These are phyloP conservation scores for Phytophthora pseudosyringae DNA, from an alignment of 352 stramenopile genomes.

Conservation along the genomic window DNA sequence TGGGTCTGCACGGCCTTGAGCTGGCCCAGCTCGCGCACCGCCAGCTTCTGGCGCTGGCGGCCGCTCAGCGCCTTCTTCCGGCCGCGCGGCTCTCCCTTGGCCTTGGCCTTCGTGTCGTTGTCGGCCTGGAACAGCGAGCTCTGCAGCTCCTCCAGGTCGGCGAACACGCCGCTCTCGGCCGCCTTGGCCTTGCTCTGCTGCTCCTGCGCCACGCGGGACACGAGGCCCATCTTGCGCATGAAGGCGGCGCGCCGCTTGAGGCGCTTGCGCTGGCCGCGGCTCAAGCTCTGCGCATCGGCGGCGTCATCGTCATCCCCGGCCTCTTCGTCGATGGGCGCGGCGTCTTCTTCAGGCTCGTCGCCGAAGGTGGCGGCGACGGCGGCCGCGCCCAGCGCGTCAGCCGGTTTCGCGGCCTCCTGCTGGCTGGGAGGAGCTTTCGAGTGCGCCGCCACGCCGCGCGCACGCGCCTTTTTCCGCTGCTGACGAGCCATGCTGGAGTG, in stretches of 20 bases:
- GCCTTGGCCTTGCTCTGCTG: conserved; percentile 58
- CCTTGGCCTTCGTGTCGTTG: conserved; percentile 41
- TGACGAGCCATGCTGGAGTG: conserved; percentile 50
- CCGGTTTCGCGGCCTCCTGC: conserved; percentile 21
- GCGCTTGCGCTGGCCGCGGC: conserved; percentile 84
- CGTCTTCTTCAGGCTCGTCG: conserved; percentile 40
- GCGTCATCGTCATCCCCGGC: conserved; percentile 39
- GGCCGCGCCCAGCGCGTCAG: conserved; percentile 47
- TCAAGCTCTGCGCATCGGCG: conserved; percentile 52
- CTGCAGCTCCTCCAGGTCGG: conserved; percentile 74
- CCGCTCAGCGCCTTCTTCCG: conserved; percentile 75
- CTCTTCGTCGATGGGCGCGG: conserved; percentile 40
- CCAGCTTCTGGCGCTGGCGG: conserved; percentile 85
- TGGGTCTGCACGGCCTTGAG: conserved; percentile 88
- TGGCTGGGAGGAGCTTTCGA: conserved; percentile 42
- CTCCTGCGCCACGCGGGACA: conserved; percentile 67
- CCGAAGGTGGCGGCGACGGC: conserved; percentile 74
- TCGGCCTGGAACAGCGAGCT: conserved; percentile 72
- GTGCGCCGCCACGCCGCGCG: conserved; percentile 58
- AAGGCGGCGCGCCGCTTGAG: conserved; percentile 84
- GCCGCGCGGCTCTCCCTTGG: background rate
- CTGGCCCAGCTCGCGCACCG: conserved; percentile 82
- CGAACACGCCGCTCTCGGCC: conserved; percentile 64
- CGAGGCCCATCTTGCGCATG: conserved; percentile 88
- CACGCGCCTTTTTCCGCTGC: conserved; percentile 64